Evolutionary conservation across 1,284 basidiomycete species (phyloP).

Genomic region (Cutaneotrichosporon mucoides): DNA sequence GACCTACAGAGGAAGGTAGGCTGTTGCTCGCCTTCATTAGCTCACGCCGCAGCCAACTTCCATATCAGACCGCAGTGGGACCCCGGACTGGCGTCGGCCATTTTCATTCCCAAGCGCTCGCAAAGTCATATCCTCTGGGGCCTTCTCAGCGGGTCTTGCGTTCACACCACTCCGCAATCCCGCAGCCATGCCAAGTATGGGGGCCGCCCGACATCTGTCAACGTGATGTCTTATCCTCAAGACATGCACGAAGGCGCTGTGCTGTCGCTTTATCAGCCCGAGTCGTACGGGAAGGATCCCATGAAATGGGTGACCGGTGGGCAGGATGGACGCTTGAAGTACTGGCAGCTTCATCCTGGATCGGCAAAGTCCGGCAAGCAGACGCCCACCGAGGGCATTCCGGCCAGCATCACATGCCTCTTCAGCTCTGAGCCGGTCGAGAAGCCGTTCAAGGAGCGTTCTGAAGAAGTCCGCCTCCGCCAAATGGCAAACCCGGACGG

Average conservation of each 20-base stretch:
- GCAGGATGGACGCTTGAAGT: conserved; percentile 43
- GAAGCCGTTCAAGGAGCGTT: conserved; percentile 27
- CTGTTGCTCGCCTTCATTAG: conserved; percentile 21
- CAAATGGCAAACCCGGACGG: conserved; percentile 31
- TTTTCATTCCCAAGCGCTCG: conserved; percentile 31
- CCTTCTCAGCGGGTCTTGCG: conserved; percentile 32
- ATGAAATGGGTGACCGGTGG: conserved; percentile 42
- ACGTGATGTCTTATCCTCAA: conserved; percentile 24
- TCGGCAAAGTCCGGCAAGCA: conserved; percentile 25
- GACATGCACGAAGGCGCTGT: conserved; percentile 37
- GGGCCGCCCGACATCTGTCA: conserved; percentile 36
- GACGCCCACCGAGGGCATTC: conserved; percentile 19
- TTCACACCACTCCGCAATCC: conserved; percentile 40
- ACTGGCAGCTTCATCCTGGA: conserved; percentile 37
- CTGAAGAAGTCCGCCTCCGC: conserved; percentile 32
- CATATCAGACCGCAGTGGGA: conserved; percentile 40
- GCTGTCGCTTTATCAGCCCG: conserved; percentile 31
- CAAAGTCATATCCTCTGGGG: conserved; percentile 44
- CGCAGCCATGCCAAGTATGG: conserved; percentile 33
- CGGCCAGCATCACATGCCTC: conserved; percentile 32
- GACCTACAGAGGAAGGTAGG: conserved; percentile 41
- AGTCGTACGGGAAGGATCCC: conserved; percentile 12
- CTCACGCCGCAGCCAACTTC: conserved; percentile 41
- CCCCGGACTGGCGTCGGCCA: conserved; percentile 20
- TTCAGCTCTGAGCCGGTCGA: conserved; percentile 30